Evolutionary conservation across 1,284 basidiomycete species (phyloP).

Genomic region (Trametes pubescens): DNA sequence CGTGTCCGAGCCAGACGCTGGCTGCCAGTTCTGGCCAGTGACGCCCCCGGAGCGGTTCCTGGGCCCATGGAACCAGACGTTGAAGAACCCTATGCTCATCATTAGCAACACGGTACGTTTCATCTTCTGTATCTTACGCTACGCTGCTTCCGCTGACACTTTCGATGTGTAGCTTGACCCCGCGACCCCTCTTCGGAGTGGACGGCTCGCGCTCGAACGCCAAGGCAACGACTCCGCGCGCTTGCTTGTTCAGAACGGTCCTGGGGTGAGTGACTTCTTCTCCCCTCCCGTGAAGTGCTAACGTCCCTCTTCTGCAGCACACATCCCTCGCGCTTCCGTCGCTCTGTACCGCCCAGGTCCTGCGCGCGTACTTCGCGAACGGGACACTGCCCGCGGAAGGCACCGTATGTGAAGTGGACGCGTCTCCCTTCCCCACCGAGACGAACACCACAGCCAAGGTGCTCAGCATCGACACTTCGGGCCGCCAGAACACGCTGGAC

Average conservation of each 20-base stretch:
- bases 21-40: constrained; percentile 39
- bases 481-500: constrained; percentile 7
- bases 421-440: constrained; percentile 28
- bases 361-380: constrained; percentile 38
- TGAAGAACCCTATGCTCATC: constrained; percentile 40
- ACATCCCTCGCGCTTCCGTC: constrained; percentile 37
- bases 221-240: constrained; percentile 36
- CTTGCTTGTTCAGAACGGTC: constrained; percentile 38
- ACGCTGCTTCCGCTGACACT: background rate
- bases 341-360: constrained; percentile 30
- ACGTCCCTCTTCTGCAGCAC: constrained; percentile 27
- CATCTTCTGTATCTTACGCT: background rate
- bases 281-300: background rate
- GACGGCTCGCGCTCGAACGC: constrained; percentile 31
- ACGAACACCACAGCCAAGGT: background rate
- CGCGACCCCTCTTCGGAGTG: constrained; percentile 41
- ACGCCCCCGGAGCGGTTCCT: constrained; percentile 35
- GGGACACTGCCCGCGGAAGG: constrained; percentile 41
- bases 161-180: constrained; percentile 31
- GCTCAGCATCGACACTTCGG: background rate
- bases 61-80: constrained; percentile 42
- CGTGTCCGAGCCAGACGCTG: constrained; percentile 36
- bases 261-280: constrained; percentile 35
- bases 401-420: constrained; percentile 37
- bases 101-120: constrained; percentile 39